Base-by-base conservation (phyloP, 2,329 filamentous ascomycete genomes). In the Exophiala bonariae region DNA sequence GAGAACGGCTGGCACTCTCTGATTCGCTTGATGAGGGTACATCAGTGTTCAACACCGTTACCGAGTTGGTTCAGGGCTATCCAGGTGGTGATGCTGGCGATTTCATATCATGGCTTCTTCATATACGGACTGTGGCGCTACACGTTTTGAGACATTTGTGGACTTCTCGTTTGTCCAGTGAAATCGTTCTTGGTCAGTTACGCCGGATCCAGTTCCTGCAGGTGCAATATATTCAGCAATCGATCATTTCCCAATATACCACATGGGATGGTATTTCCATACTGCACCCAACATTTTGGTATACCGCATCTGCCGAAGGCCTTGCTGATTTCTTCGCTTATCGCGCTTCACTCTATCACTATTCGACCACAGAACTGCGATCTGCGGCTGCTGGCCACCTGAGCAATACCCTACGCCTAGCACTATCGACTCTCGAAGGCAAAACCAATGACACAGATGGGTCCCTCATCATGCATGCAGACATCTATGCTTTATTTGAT, bases 401-500 rank as follows among this genome's bases (percentile, higher is more conserved):
- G 54, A 85, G 87, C 2, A 83, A 83, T 22, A 72, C 87, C 42
- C 87, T 88, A 63, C 74, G 83, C 46, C 77, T 83, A 5, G 80
- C 87, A 3, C 67, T 83, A 26, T 77, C 77, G 3, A 73, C 89
- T 1, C 73, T 97, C n/a, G 81, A 91, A 34, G 93, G 93, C 4
- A 69, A 59, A 47, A 83, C 86, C 33, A 82, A 89, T 6, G 75
- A 80, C 9, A 79, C 85, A 11, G 81, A 81, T 49, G 84, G 85
- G 38, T 80, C 87, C 44, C 73, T 82, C 4, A 73, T 86, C 30
- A 71, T 75, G 20, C 86, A 89, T 48, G 79, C 85, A 1, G 90
- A 87, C 3, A 79, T 97, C 5, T 96, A 97, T 61, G 90, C 96
- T 56, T 77, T 97, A 17, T 93, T 95, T 60, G 93, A 99, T 68